phyloP scores from a whole-genome alignment of 257 asterid genomes.

The Ajuga chamaepitys region DNA sequence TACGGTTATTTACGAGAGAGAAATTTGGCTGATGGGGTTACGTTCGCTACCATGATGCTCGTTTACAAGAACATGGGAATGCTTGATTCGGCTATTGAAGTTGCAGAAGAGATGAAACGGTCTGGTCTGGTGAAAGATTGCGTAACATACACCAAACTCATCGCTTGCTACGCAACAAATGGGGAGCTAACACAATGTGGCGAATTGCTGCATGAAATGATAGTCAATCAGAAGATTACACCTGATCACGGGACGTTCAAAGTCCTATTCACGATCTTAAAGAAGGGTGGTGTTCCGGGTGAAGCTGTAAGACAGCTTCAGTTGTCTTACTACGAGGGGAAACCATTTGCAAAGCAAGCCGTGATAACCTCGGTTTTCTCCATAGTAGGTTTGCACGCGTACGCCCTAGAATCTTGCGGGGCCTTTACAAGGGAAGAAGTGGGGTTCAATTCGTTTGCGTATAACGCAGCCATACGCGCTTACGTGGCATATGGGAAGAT shows the following conservation, averaged over 20 bases:
- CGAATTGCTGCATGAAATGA: conserved; percentile 73
- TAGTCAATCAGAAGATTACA: conserved; percentile 36
- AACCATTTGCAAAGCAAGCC: conserved; percentile 65
- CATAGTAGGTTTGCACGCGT: conserved; percentile 50
- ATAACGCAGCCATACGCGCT: conserved; percentile 72
- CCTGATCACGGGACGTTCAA: conserved; percentile 65
- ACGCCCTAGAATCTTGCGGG: conserved; percentile 74
- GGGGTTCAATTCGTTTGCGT: conserved; percentile 46
- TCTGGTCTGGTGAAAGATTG: conserved; percentile 56
- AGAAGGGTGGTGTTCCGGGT: conserved; percentile 57
- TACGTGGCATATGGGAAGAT: conserved; percentile 56
- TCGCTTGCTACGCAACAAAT: conserved; percentile 69
- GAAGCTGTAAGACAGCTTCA: conserved; percentile 65
- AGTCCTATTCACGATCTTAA: conserved; percentile 59
- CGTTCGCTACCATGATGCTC: conserved; percentile 81
- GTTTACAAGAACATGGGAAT: conserved; percentile 84
- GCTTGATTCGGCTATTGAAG: conserved; percentile 70
- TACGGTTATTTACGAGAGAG: conserved; percentile 41
- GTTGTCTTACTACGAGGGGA: conserved; percentile 54
- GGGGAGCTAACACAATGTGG: conserved; percentile 73
- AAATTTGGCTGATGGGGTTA: conserved; percentile 60
- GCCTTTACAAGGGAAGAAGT: conserved; percentile 32
- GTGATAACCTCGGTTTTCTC: conserved; percentile 65
- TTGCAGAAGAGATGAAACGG: conserved; percentile 72
- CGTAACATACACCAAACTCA: conserved; percentile 55